A percentile compares a stretch with the other conserved stretches of the same genome.
Evolutionary conservation across 1,139 yeast species (phyloP).

Genomic region (Geotrichum carabidarum): DNA sequence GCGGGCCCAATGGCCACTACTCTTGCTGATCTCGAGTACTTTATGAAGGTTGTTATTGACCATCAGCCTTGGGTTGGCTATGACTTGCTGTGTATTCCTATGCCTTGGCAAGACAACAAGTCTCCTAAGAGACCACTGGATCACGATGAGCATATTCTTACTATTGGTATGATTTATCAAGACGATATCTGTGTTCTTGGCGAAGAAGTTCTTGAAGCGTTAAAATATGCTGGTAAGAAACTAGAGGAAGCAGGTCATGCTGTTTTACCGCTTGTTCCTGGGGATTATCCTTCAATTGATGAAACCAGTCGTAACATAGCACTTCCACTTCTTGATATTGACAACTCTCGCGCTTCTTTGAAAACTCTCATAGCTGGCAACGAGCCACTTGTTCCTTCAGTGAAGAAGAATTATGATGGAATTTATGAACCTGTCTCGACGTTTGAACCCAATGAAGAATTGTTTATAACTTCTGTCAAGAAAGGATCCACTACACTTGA

Average conservation of each 20-base stretch:
- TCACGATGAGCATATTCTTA: not conserved
- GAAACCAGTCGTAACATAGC: slow-evolving; percentile 8
- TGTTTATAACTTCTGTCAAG: not conserved
- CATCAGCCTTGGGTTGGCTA: slow-evolving; percentile 49
- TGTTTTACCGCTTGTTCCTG: slow-evolving; percentile 6
- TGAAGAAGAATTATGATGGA: slow-evolving; percentile 2
- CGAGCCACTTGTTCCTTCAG: slow-evolving; percentile 19
- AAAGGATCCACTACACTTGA: not conserved
- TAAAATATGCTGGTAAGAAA: slow-evolving; percentile 7
- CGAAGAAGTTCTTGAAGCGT: slow-evolving; percentile 9
- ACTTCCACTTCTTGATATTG: slow-evolving; percentile 15
- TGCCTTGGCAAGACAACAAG: slow-evolving; percentile 44
- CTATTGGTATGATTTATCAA: slow-evolving; percentile 13
- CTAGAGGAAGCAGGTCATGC: slow-evolving; percentile 13
- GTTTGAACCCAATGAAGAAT: not conserved
- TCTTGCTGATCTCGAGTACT: slow-evolving; percentile 54
- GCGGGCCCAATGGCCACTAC: slow-evolving; percentile 47
- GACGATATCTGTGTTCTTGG: slow-evolving; percentile 10
- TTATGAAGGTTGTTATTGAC: slow-evolving; percentile 50
- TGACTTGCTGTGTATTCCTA: slow-evolving; percentile 46
- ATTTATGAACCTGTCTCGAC: slow-evolving; percentile 3
- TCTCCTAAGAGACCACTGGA: not conserved
- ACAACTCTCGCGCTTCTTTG: slow-evolving; percentile 7
- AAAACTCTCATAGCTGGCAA: slow-evolving; percentile 13
- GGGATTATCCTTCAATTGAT: slow-evolving; percentile 10